phyloP scores from a whole-genome alignment of 2,329 filamentous ascomycete genomes.

The Paracorniculantispora psalliotae region DNA sequence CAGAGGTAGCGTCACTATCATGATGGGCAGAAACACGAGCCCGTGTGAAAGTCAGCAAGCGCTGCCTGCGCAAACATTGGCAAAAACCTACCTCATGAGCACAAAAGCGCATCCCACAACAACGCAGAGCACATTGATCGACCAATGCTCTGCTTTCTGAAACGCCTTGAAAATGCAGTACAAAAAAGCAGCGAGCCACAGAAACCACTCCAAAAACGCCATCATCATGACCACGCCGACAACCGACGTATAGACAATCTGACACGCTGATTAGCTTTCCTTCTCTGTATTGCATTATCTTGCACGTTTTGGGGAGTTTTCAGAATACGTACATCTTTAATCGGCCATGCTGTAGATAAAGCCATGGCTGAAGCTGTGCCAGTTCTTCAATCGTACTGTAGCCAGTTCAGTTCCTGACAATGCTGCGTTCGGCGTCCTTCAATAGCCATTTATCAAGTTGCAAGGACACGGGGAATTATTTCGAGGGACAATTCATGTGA shows the following conservation, averaged over 20 bases:
- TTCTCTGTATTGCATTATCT: neutral
- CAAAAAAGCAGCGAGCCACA: constrained; percentile 89
- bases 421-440: neutral
- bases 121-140: constrained; percentile 71
- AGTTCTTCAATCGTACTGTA: neutral
- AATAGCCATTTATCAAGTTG: constrained; percentile 3
- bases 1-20: constrained; percentile 87
- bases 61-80: neutral
- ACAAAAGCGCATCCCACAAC: constrained; percentile 70
- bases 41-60: constrained; percentile 38
- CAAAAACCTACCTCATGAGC: constrained; percentile 58
- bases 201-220: constrained; percentile 85
- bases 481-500: neutral
- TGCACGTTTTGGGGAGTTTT: neutral
- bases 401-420: neutral
- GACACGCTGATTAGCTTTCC: constrained; percentile 16
- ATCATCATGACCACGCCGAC: constrained; percentile 77
- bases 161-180: constrained; percentile 90
- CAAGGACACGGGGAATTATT: neutral
- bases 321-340: constrained; percentile 34
- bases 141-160: constrained; percentile 83
- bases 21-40: constrained; percentile 82
- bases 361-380: neutral
- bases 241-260: constrained; percentile 84
- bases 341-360: constrained; percentile 38